Conservation (phyloP, 768 basidiomycete genomes). For the Panus rudis region DNA sequence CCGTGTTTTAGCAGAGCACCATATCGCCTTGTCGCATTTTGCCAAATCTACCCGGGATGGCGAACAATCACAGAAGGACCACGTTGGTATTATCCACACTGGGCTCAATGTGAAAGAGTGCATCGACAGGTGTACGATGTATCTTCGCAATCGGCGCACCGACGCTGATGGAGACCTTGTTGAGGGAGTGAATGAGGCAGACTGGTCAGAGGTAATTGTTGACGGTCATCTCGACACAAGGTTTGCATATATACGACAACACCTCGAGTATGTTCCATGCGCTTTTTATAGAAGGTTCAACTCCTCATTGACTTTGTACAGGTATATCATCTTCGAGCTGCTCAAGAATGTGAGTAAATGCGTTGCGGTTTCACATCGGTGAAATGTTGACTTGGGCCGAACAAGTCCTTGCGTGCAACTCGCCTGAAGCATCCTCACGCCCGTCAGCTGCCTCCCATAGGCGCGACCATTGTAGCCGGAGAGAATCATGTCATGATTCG, state of each 20-base stretch:
- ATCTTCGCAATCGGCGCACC: conserved; percentile 45
- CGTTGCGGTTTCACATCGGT: background rate
- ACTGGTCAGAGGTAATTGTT: conserved; percentile 59
- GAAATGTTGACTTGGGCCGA: background rate
- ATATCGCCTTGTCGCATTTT: conserved; percentile 70
- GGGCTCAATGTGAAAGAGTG: conserved; percentile 61
- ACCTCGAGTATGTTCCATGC: conserved; percentile 58
- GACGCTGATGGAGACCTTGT: conserved; percentile 34
- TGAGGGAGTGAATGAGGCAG: conserved; percentile 19
- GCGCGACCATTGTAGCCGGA: conserved; percentile 69
- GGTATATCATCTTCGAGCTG: conserved; percentile 85
- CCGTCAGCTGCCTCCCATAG: conserved; percentile 50
- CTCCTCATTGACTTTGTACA: conserved; percentile 23
- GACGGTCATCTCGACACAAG: conserved; percentile 66
- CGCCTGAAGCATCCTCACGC: conserved; percentile 39
- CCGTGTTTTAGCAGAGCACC: conserved; percentile 84
- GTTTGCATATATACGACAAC: conserved; percentile 83
- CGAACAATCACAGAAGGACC: conserved; percentile 30
- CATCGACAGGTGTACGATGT: conserved; percentile 58
- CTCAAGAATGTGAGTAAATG: conserved; percentile 67
- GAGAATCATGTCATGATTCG: conserved; percentile 71
- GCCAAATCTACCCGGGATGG: conserved; percentile 27
- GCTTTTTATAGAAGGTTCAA: background rate
- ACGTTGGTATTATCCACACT: conserved; percentile 84
- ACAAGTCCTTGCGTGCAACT: conserved; percentile 72